A percentile compares a stretch with the other conserved stretches of the same genome.
Conservation (phyloP, 768 basidiomycete genomes). For the Wakefieldia striispora region DNA sequence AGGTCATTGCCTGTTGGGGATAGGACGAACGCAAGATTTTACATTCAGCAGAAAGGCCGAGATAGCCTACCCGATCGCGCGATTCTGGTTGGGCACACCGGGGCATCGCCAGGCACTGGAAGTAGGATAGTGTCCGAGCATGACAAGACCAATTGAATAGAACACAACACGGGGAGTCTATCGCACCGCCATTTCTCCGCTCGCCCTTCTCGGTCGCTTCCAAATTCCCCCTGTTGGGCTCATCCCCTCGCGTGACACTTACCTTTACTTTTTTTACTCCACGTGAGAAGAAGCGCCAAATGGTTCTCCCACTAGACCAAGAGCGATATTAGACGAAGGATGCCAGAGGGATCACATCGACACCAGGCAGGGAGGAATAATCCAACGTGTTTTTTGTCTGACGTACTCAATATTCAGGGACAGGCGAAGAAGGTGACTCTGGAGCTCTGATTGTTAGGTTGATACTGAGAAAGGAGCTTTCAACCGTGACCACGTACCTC, state of each 20-base stretch:
- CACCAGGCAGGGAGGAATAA: neutral
- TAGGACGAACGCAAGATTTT: neutral
- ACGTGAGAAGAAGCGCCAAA: neutral
- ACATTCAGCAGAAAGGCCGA: neutral
- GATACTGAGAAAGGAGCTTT: too few species aligned
- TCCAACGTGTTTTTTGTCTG: neutral
- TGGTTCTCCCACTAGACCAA: neutral
- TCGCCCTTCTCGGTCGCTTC: neutral
- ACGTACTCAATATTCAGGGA: too few species aligned
- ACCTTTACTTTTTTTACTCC: neutral
- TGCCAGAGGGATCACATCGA: conserved; percentile 10
- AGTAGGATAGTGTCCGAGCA: neutral
- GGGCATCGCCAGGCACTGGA: neutral
- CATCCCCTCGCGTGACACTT: neutral
- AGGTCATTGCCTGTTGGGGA: neutral
- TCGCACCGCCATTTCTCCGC: neutral
- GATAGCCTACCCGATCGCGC: neutral
- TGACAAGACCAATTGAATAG: neutral
- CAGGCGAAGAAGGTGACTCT: too few species aligned
- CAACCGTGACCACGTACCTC: too few species aligned
- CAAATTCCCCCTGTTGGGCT: neutral
- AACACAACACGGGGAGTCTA: too few species aligned
- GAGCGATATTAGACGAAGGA: too few species aligned
- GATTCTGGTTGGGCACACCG: neutral
- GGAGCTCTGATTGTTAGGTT: too few species aligned